Percentiles rank a stretch among this genome's conserved stretches.
phyloP scores from a whole-genome alignment of 768 basidiomycete species.

The Tulasnella sp. region DNA sequence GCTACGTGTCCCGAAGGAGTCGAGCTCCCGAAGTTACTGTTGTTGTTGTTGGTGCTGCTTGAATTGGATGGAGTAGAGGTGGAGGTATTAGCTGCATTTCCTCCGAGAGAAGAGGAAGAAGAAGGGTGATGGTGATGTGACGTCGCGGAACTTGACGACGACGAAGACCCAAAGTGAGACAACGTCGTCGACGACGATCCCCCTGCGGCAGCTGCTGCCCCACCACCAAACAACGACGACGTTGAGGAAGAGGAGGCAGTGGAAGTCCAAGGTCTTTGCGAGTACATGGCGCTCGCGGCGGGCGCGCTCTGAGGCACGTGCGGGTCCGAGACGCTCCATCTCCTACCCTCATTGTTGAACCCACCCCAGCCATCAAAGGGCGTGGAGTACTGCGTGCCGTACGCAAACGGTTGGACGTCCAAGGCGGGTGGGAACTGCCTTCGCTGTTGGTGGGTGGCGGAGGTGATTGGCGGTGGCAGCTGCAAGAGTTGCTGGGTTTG shows the following conservation, averaged over 20 bases:
- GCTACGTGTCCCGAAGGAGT: not conserved
- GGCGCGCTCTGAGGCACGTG: not conserved
- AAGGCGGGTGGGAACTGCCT: not conserved
- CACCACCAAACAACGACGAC: slow-evolving; percentile 3
- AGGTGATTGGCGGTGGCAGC: not conserved
- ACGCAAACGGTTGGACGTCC: not conserved
- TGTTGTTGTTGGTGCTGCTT: not conserved
- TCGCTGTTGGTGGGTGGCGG: not conserved
- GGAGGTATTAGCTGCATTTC: not conserved
- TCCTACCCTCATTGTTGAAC: not conserved
- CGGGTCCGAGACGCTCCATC: not conserved
- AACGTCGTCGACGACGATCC: not conserved
- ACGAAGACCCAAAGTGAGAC: slow-evolving; percentile 8
- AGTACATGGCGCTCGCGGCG: not conserved
- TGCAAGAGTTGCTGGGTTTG: not conserved
- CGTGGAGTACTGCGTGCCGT: not conserved
- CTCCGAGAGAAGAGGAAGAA: not conserved
- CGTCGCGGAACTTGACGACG: not conserved
- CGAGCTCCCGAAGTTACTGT: not conserved
- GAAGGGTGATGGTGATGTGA: not conserved
- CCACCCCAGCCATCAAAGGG: not conserved
- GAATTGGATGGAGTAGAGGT: too few relatives aligned
- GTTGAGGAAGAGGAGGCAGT: too few relatives aligned
- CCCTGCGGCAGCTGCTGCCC: not conserved
- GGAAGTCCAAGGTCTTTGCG: not conserved